A percentile compares a stretch with the other conserved stretches of the same genome.
Evolutionary conservation across 2,329 filamentous ascomycete genomes (phyloP).

Genomic region (Diplocarpon rosae): DNA sequence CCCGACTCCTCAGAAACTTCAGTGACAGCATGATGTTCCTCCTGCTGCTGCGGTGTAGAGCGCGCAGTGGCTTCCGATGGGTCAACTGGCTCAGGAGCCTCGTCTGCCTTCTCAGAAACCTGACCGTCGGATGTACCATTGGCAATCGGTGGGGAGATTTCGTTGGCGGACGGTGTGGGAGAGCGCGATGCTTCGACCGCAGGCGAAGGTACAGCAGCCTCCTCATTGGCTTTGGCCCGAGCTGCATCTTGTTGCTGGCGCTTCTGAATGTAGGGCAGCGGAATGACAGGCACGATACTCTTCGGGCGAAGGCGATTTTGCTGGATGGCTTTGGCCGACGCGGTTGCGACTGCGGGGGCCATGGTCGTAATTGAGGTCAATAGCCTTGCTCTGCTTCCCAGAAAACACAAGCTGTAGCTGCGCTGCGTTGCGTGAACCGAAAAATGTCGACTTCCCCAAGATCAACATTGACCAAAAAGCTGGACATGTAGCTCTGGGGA

Average conservation of each 20-base stretch:
- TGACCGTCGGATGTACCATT: constrained; percentile 14
- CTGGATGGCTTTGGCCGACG: constrained; percentile 23
- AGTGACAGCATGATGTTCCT: constrained; percentile 7
- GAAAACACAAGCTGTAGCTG: not conserved
- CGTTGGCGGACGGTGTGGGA: constrained; percentile 8
- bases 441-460: constrained; percentile 27
- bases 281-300: constrained; percentile 26
- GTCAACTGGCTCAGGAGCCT: constrained; percentile 2
- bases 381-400: not conserved
- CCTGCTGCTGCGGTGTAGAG: constrained; percentile 1
- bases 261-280: constrained; percentile 26
- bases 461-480: constrained; percentile 27
- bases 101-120: constrained; percentile 6
- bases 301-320: constrained; percentile 23
- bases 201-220: constrained; percentile 6
- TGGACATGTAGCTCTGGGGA: constrained; percentile 28
- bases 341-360: constrained; percentile 20
- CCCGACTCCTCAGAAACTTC: constrained; percentile 13
- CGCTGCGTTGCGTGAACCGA: constrained; percentile 7
- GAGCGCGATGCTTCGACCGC: constrained; percentile 7
- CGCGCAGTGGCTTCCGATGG: constrained; percentile 1
- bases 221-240: constrained; percentile 18
- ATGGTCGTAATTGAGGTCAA: constrained; percentile 14
- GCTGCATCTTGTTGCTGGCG: constrained; percentile 21
- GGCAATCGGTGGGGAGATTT: constrained; percentile 6